Evolutionary conservation across 805 yeast species (phyloP).

Genomic region (Candida mattraensis): DNA sequence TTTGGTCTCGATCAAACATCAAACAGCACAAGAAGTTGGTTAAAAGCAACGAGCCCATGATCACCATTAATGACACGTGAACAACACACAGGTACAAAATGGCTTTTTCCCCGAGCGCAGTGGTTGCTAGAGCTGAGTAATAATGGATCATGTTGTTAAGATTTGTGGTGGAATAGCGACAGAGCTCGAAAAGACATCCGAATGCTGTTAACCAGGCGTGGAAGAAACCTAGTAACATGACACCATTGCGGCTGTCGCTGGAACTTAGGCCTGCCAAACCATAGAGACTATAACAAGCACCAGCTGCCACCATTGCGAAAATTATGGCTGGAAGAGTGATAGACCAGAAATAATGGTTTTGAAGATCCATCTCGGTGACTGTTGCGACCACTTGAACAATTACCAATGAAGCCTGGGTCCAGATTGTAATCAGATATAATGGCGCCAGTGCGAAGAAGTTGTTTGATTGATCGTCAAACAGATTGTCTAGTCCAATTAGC

Average conservation of each 20-base stretch:
- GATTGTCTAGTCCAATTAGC: conserved; percentile 15
- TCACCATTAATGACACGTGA: conserved; percentile 17
- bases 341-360: conserved; percentile 13
- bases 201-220: conserved; percentile 22
- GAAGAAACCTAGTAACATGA: conserved; percentile 11
- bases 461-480: conserved; percentile 6
- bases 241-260: conserved; percentile 10
- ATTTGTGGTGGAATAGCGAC: conserved; percentile 23
- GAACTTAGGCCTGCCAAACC: neutral
- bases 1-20: conserved; percentile 7
- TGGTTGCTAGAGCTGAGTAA: conserved; percentile 4
- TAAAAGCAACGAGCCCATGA: conserved; percentile 19
- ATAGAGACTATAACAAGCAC: conserved; percentile 10
- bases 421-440: conserved; percentile 12
- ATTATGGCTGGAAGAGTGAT: conserved; percentile 7
- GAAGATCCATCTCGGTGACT: conserved; percentile 10
- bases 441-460: conserved; percentile 10
- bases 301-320: conserved; percentile 6
- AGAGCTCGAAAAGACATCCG: conserved; percentile 26
- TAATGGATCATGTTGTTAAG: conserved; percentile 19
- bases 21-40: conserved; percentile 18
- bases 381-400: conserved; percentile 13
- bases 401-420: conserved; percentile 18
- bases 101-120: neutral
- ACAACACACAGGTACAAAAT: conserved; percentile 8